A percentile compares a stretch with the other conserved stretches of the same genome.
phyloP scores from a whole-genome alignment of 345 rosid species.

The Mangifera indica region DNA sequence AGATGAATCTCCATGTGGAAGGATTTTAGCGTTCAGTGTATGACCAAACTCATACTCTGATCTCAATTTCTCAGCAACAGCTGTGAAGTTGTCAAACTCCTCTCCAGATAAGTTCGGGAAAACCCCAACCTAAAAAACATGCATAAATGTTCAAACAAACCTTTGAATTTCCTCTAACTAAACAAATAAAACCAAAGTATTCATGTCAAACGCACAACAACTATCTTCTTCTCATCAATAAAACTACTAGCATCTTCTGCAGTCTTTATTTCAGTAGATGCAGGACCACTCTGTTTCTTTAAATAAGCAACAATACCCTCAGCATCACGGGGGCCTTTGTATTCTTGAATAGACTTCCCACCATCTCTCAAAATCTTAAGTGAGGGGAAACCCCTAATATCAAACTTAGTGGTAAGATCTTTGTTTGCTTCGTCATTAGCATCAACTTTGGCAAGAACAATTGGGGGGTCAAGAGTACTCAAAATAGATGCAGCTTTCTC shows the following conservation, averaged over 20 bases:
- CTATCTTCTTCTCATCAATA: conserved; percentile 62
- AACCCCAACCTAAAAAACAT: conserved; percentile 72
- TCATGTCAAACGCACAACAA: conserved; percentile 52
- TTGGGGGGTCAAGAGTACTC: conserved; percentile 61
- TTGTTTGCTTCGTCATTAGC: conserved; percentile 73
- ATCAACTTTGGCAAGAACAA: conserved; percentile 86
- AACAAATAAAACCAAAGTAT: neutral
- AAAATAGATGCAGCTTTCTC: conserved; percentile 89
- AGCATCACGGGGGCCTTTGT: conserved; percentile 96
- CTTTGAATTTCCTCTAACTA: neutral
- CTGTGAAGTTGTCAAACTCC: conserved; percentile 72
- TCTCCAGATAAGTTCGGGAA: conserved; percentile 84
- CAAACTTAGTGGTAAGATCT: conserved; percentile 51
- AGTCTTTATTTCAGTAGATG: conserved; percentile 75
- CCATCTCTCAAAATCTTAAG: conserved; percentile 82
- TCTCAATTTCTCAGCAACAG: conserved; percentile 77
- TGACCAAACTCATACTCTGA: conserved; percentile 90
- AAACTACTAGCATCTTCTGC: conserved; percentile 55
- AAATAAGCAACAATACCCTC: conserved; percentile 77
- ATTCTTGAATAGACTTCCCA: conserved; percentile 75
- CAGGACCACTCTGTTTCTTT: conserved; percentile 92
- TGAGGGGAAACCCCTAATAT: conserved; percentile 88
- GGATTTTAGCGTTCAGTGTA: conserved; percentile 76
- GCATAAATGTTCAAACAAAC: neutral
- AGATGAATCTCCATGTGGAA: conserved; percentile 86